A percentile compares a stretch with the other conserved stretches of the same genome.
These are phyloP conservation scores for Zarea fungicola DNA, from an alignment of 2,329 filamentous ascomycete genomes.

Conservation along the genomic window DNA sequence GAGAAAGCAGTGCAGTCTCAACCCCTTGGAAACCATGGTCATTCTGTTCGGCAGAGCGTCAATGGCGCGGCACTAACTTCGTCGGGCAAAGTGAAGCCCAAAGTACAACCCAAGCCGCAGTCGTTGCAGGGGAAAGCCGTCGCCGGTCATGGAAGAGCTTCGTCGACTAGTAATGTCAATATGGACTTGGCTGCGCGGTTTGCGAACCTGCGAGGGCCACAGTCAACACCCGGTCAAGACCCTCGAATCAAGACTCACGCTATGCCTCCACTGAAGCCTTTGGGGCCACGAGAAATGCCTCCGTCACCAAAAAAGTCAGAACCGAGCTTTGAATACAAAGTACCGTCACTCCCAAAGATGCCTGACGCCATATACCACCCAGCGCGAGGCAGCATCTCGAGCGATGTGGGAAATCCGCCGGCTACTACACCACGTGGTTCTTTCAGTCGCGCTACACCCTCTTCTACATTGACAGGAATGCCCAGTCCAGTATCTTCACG, in stretches of 20 bases:
- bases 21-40: constrained; percentile 13
- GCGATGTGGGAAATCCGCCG: constrained; percentile 59
- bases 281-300: constrained; percentile 51
- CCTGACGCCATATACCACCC: constrained; percentile 75
- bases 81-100: constrained; percentile 36
- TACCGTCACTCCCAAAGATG: constrained; percentile 59
- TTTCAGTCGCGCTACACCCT: constrained; percentile 55
- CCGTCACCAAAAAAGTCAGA: constrained; percentile 34
- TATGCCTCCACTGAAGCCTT: constrained; percentile 32
- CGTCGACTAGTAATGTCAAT: constrained; percentile 26
- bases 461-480: constrained; percentile 31
- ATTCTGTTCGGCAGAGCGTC: constrained; percentile 10
- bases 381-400: constrained; percentile 64
- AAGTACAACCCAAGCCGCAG: constrained; percentile 62
- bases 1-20: not conserved
- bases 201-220: constrained; percentile 46
- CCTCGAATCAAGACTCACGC: constrained; percentile 48
- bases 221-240: constrained; percentile 41
- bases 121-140: constrained; percentile 57
- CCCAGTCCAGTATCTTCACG: constrained; percentile 23
- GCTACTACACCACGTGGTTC: constrained; percentile 60
- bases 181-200: constrained; percentile 54
- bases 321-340: constrained; percentile 44
- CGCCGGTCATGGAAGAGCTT: constrained; percentile 26
- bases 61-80: constrained; percentile 14